Evolutionary conservation across 2,329 filamentous ascomycete genomes (phyloP).

Genomic region (Colletotrichum sp.): DNA sequence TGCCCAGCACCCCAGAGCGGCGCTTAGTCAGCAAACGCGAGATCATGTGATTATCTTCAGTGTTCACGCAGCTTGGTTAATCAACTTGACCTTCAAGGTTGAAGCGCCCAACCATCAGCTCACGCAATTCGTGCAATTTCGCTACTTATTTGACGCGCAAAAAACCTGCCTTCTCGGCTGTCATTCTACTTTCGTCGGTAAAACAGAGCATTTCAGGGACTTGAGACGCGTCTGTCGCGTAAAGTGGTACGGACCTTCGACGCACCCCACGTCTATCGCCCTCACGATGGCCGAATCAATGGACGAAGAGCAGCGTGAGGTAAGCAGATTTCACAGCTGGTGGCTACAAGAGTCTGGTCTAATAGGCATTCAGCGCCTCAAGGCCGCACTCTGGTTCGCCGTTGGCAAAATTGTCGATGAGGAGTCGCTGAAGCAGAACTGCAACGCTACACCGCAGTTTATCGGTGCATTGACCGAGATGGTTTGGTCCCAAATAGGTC

Average conservation of each 20-base stretch:
- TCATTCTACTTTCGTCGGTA: background rate
- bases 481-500: conserved; percentile 87
- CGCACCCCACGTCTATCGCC: background rate
- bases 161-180: background rate
- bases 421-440: conserved; percentile 72
- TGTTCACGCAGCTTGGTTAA: background rate
- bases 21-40: conserved; percentile 1
- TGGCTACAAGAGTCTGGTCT: background rate
- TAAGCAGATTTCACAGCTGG: conserved; percentile 4
- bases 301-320: conserved; percentile 40
- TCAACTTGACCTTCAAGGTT: background rate
- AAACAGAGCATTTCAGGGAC: background rate
- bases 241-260: background rate
- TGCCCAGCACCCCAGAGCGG: background rate
- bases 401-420: conserved; percentile 90
- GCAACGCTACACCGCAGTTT: conserved; percentile 91
- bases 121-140: background rate
- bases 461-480: conserved; percentile 87
- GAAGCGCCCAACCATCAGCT: background rate
- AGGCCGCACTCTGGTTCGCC: conserved; percentile 83
- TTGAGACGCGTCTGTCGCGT: conserved; percentile 18
- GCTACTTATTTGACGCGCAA: background rate
- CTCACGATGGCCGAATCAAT: conserved; percentile 36
- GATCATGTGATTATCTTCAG: conserved; percentile 7
- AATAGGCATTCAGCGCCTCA: conserved; percentile 66